These are phyloP conservation scores for Rutstroemia sp. DNA, from an alignment of 2,329 filamentous ascomycete genomes.

Conservation along the genomic window DNA sequence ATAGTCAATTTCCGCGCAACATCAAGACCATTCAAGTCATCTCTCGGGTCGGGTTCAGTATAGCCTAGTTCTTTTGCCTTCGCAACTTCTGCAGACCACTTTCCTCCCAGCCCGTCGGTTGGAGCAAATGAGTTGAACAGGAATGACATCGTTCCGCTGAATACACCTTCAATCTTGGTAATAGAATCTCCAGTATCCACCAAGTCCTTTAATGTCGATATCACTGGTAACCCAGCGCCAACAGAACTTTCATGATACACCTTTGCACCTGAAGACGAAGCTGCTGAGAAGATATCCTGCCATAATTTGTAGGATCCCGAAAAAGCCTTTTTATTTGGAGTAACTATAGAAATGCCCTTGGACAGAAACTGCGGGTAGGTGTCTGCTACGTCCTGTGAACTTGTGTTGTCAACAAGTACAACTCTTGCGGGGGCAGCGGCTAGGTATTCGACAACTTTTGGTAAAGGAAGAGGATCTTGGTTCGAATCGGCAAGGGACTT, in stretches of 20 bases:
- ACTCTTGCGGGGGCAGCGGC: conserved; percentile 68
- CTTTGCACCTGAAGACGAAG: conserved; percentile 64
- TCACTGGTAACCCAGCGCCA: conserved; percentile 85
- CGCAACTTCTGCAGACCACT: conserved; percentile 85
- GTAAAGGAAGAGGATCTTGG: conserved; percentile 57
- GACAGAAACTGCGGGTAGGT: conserved; percentile 75
- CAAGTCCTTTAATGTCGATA: conserved; percentile 91
- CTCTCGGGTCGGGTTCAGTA: conserved; percentile 80
- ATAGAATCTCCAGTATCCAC: conserved; percentile 89
- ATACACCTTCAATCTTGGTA: conserved; percentile 90
- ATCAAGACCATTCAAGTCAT: conserved; percentile 81
- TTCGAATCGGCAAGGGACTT: conserved; percentile 57
- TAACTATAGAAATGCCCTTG: conserved; percentile 83
- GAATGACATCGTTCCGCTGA: conserved; percentile 96
- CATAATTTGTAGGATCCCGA: conserved; percentile 74
- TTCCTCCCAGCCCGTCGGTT: conserved; percentile 63
- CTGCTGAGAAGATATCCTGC: conserved; percentile 76
- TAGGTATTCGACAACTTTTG: conserved; percentile 72
- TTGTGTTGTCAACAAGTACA: conserved; percentile 92
- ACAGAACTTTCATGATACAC: conserved; percentile 95
- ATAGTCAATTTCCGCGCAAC: conserved; percentile 97
- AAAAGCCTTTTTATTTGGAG: conserved; percentile 98
- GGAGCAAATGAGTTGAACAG: conserved; percentile 97
- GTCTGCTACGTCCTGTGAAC: conserved; percentile 76
- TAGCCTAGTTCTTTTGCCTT: conserved; percentile 92